Evolutionary conservation across 768 basidiomycete species (phyloP), one percentile per base, ranked within the genome.

Genomic region (Cystobasidiopsis lactophilus): DNA sequence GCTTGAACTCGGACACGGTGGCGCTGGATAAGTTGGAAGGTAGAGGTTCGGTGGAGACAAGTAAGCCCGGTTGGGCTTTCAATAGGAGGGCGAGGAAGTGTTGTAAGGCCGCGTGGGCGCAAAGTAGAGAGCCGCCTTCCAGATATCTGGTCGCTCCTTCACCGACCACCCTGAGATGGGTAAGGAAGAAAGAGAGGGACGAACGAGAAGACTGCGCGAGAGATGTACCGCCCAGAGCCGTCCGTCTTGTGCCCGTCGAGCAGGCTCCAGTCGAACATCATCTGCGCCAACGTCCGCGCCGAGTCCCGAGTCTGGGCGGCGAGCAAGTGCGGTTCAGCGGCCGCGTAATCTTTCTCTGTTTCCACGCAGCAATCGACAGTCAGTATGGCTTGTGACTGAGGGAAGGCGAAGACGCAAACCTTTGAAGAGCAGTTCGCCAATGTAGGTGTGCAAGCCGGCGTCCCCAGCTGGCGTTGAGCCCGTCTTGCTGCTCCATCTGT

Each of bases 91-190:
- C 72, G 45, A 79, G 72, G 65, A 82, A 85, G 46, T 78, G 75
- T n/a, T 73, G 71, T 64, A 91, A 78, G 72, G 95, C 93, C n/a
- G 80, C 77, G n/a, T 77, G 77, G 3, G 91, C 84, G 3, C 83
- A 83, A n/a, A 85, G 76, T 62, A 98, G 80, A 58, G 86, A 86
- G 16, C 85, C 84, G 50, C 85, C 83, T 56, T 63, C 60, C 7
- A 52, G n/a, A 43, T 35, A 52, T 11, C 13, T 27, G n/a, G n/a
- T n/a, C n/a, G n/a, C n/a, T n/a, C n/a, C n/a, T n/a, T n/a, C n/a
- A n/a, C n/a, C n/a, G n/a, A n/a, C n/a, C n/a, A n/a, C n/a, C n/a
- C n/a, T n/a, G n/a, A 56, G n/a, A 5, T 1, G 21, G 35, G 2
- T 31, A 73, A 79, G 52, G 65, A 91, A 80, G 89, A 86, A n/a